Evolutionary conservation across 192 early-diverging fungal genomes (phyloP), one percentile per base, ranked within the genome.

Genomic region (Glomus cerebriforme): DNA sequence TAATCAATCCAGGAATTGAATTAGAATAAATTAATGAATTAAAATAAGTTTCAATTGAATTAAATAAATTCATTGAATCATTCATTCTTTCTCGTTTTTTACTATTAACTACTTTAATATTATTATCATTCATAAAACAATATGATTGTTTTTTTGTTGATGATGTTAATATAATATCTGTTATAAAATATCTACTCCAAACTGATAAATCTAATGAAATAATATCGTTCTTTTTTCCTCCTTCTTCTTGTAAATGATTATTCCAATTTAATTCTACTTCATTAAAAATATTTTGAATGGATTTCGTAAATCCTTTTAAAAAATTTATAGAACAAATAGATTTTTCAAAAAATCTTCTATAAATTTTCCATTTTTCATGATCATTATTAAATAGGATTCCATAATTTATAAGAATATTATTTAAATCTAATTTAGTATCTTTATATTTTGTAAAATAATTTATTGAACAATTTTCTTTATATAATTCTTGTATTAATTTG

Each of bases 311-410:
- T 29, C 79, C 31, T 13, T 17, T 79, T 79, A 45, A 60, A 59
- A 80, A 80, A 17, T 59, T 82, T 32, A 24, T 49, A 79, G 76
- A 69, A 78, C n/a, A 24, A 81, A 81, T 26, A 10, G 81, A 59
- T 29, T 64, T 29, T 6, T 31, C 34, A 17, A 65, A 59, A 24
- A 72, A 7, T 45, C 35, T 72, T 24, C 65, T 29, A 69, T 72
- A 69, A 15, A 73, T 22, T 26, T 73, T 73, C 73, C 73, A 74
- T 58, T 26, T 31, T 59, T 47, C 49, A 26, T n/a, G 12, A 58
- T 74, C 24, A 13, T 34, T 27, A 74, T 74, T 74, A 49, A 45
- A 74, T 17, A 54, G 22, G 8, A 59, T 27, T 59, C 72, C 72
- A 39, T 58, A 27, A 54, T 35, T 59, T 58, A 24, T 26, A 32